Evolutionary conservation across 176 grass and related monocot genomes (phyloP).

Genomic region (Phragmites australis): DNA sequence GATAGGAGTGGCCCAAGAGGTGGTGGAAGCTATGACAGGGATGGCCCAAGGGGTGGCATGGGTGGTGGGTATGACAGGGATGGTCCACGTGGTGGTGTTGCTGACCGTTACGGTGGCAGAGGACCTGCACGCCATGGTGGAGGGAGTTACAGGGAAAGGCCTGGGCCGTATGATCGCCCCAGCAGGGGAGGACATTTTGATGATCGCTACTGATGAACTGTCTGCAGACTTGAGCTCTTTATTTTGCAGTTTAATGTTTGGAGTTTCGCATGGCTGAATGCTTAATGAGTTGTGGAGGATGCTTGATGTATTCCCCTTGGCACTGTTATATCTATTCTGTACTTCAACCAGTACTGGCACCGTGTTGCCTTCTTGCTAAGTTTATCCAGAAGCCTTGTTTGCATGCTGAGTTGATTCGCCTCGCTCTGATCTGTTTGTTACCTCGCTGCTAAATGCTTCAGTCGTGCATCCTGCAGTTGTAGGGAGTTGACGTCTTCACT

Average conservation of each 20-base stretch:
- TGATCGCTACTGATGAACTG: conserved; percentile 50
- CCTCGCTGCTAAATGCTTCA: background rate
- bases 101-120: conserved; percentile 46
- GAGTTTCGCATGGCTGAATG: conserved; percentile 30
- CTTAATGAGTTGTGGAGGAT: conserved; percentile 18
- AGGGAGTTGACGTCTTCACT: background rate
- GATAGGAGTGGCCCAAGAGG: conserved; percentile 51
- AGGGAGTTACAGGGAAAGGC: conserved; percentile 59
- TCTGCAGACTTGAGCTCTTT: background rate
- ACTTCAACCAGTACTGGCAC: conserved; percentile 9
- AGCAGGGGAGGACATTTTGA: conserved; percentile 58
- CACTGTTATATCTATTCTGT: conserved; percentile 26
- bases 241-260: conserved; percentile 17
- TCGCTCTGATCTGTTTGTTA: background rate
- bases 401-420: background rate
- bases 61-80: conserved; percentile 58
- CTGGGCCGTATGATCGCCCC: conserved; percentile 66
- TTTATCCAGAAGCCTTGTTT: conserved; percentile 37
- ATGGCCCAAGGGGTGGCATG: conserved; percentile 38
- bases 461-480: background rate
- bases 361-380: conserved; percentile 20
- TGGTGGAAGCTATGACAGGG: conserved; percentile 49
- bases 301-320: background rate
- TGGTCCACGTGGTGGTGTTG: conserved; percentile 36
- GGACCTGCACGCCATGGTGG: conserved; percentile 53